Conservation (phyloP, 1,284 basidiomycete species). For the Psilocybe mexicana region DNA sequence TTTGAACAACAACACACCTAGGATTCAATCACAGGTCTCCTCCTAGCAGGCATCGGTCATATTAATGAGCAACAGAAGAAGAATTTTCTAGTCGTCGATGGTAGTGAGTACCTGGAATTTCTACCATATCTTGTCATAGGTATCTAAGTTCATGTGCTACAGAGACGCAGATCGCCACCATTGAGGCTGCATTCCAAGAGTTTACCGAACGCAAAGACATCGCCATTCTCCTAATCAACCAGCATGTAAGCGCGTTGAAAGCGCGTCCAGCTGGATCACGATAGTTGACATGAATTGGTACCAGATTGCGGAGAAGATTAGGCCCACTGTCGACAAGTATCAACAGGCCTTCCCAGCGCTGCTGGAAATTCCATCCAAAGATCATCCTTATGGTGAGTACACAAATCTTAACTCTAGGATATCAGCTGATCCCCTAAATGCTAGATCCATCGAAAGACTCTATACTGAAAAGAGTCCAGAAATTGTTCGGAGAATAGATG, state of each 20-base stretch:
- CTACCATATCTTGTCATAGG: not conserved
- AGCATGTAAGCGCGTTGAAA: conserved; percentile 71
- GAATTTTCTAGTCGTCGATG: conserved; percentile 93
- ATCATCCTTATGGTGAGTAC: conserved; percentile 83
- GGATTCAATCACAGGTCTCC: conserved; percentile 94
- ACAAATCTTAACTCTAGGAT: not conserved
- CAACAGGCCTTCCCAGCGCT: conserved; percentile 95
- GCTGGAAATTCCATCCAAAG: conserved; percentile 96
- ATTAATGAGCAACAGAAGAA: conserved; percentile 87
- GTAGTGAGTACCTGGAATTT: conserved; percentile 57
- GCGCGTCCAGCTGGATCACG: not conserved
- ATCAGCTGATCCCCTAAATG: not conserved
- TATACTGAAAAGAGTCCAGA: conserved; percentile 96
- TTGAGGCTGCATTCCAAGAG: conserved; percentile 90
- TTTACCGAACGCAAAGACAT: conserved; percentile 92
- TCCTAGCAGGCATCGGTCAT: conserved; percentile 91
- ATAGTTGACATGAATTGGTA: not conserved
- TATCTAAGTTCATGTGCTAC: not conserved
- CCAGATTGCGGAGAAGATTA: conserved; percentile 94
- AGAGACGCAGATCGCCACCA: conserved; percentile 89
- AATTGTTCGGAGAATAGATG: conserved; percentile 80
- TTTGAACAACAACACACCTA: conserved; percentile 32
- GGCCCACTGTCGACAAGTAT: conserved; percentile 94
- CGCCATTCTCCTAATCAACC: conserved; percentile 95
- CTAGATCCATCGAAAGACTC: conserved; percentile 98